Evolutionary conservation across 129 eudicot genomes (phyloP).

Genomic region (Lactuca sativa): DNA sequence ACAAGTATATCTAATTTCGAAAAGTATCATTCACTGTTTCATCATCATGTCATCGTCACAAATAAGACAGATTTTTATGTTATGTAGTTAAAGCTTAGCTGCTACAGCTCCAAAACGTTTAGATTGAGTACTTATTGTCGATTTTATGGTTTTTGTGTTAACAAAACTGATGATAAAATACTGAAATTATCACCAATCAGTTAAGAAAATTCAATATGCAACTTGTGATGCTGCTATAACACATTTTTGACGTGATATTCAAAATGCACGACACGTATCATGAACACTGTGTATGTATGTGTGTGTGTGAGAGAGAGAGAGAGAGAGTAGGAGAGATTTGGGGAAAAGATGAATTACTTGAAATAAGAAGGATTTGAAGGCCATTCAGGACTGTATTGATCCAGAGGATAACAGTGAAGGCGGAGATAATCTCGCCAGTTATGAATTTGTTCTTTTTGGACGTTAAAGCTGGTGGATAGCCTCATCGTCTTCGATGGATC

Average conservation of each 20-base stretch:
- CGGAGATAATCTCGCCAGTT: conserved; percentile 95
- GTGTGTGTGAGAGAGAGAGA: too few species aligned
- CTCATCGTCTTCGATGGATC: conserved; percentile 81
- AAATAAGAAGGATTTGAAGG: conserved; percentile 79
- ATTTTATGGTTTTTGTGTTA: neutral
- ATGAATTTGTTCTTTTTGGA: conserved; percentile 67
- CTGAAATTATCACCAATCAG: neutral
- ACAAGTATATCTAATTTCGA: neutral
- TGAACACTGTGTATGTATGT: neutral
- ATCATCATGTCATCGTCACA: neutral
- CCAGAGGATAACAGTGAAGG: conserved; percentile 85
- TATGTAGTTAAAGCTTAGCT: neutral
- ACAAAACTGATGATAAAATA: too few species aligned
- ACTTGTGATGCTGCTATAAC: too few species aligned
- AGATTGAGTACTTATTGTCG: too few species aligned
- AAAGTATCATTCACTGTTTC: neutral
- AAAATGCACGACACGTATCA: neutral
- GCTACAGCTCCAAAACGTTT: neutral
- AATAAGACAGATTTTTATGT: neutral
- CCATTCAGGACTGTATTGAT: conserved; percentile 68
- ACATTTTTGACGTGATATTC: neutral
- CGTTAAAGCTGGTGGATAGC: conserved; percentile 81
- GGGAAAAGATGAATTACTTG: conserved; percentile 48
- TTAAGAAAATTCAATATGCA: neutral
- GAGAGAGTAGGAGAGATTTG: neutral